Evolutionary conservation across 441 rosid genomes (phyloP).

Genomic region (Populus trichocarpa): DNA sequence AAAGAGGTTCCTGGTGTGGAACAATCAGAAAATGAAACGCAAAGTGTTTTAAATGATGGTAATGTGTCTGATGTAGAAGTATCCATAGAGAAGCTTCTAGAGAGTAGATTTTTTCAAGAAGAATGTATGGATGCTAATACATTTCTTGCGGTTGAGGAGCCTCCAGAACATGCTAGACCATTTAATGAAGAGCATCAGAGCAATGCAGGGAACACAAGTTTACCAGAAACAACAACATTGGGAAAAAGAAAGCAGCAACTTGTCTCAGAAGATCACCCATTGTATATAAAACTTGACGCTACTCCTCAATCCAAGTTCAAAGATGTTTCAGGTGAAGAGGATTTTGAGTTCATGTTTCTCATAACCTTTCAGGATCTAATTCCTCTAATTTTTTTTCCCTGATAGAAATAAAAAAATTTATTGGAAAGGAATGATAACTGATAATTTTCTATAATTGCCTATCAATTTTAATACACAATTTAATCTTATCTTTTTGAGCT

Average conservation of each 20-base stretch:
- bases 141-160: slow-evolving; percentile 18
- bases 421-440: not conserved
- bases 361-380: not conserved
- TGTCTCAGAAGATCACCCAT: slow-evolving; percentile 25
- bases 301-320: slow-evolving; percentile 36
- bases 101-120: slow-evolving; percentile 14
- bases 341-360: slow-evolving; percentile 2
- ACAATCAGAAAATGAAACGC: slow-evolving; percentile 24
- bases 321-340: slow-evolving; percentile 41
- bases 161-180: slow-evolving; percentile 25
- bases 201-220: slow-evolving; percentile 7
- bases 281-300: slow-evolving; percentile 31
- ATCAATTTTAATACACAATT: not conserved
- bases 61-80: slow-evolving; percentile 23
- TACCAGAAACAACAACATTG: slow-evolving; percentile 17
- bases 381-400: not conserved
- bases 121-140: slow-evolving; percentile 13
- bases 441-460: not conserved
- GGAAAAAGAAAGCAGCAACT: slow-evolving; percentile 7
- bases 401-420: not conserved
- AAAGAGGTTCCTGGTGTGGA: slow-evolving; percentile 18
- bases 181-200: slow-evolving; percentile 27
- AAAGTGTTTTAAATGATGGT: not conserved
- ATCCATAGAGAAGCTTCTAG: slow-evolving; percentile 47
- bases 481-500: not conserved